A percentile compares a stretch with the other conserved stretches of the same genome.
Conservation (phyloP, 1,284 basidiomycete genomes). For the Apiotrichum gamsii region DNA sequence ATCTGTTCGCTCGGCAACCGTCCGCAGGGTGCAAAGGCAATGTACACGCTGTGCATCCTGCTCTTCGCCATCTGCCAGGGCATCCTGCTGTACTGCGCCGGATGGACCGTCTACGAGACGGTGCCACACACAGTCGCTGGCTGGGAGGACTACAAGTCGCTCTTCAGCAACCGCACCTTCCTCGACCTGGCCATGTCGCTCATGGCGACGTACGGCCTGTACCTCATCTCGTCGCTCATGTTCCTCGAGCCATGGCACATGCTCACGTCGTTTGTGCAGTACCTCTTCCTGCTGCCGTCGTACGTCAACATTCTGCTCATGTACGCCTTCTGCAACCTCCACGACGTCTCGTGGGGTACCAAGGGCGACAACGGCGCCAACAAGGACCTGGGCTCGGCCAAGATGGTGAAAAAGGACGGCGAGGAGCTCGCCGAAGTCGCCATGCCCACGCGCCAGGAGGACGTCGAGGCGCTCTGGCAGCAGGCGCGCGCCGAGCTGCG, state of each 20-base stretch:
- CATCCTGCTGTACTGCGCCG: slow-evolving; percentile 69
- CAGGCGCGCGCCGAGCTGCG: slow-evolving; percentile 62
- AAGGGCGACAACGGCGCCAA: slow-evolving; percentile 80
- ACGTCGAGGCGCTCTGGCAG: slow-evolving; percentile 79
- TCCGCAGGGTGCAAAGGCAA: slow-evolving; percentile 77
- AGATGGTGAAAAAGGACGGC: slow-evolving; percentile 77
- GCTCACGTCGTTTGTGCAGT: slow-evolving; percentile 68
- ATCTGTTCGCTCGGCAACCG: slow-evolving; percentile 61
- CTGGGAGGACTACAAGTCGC: slow-evolving; percentile 61
- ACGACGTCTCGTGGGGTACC: slow-evolving; percentile 83
- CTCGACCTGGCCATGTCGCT: slow-evolving; percentile 59
- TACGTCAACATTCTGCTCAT: slow-evolving; percentile 74
- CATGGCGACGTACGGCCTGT: slow-evolving; percentile 73
- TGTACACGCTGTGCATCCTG: slow-evolving; percentile 53
- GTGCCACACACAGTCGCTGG: slow-evolving; percentile 65
- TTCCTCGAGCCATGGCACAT: slow-evolving; percentile 91
- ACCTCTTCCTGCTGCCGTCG: slow-evolving; percentile 49
- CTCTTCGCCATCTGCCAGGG: slow-evolving; percentile 42
- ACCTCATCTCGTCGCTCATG: slow-evolving; percentile 76
- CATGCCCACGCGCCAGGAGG: slow-evolving; percentile 69
- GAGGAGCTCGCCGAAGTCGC: slow-evolving; percentile 74
- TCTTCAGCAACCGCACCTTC: slow-evolving; percentile 64
- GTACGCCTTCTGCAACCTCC: slow-evolving; percentile 67
- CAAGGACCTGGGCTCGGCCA: slow-evolving; percentile 80
- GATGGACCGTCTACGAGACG: slow-evolving; percentile 75